phyloP scores from a whole-genome alignment of 2,329 filamentous ascomycete species.

The Coniella lustricola region DNA sequence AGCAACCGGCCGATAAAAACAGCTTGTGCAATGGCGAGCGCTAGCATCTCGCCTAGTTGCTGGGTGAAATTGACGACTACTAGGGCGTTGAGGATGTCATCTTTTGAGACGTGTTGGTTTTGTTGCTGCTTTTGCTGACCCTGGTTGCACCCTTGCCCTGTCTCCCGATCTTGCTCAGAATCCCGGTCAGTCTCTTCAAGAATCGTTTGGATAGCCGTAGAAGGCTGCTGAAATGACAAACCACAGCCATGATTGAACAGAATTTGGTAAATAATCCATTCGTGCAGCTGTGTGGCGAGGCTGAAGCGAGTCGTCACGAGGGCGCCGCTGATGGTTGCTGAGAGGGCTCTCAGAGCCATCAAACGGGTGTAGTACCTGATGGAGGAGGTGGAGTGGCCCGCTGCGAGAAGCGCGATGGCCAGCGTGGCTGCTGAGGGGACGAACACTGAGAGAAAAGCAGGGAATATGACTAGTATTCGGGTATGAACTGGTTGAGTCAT shows the following conservation, averaged over 20 bases:
- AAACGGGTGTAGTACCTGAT: constrained; percentile 35
- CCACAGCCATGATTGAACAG: constrained; percentile 24
- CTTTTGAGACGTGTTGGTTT: too few species aligned
- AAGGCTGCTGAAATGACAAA: background rate
- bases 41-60: background rate
- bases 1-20: background rate
- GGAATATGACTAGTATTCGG: too few species aligned
- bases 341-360: constrained; percentile 34
- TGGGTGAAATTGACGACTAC: background rate
- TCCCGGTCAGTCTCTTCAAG: too few species aligned
- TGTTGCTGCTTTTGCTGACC: too few species aligned
- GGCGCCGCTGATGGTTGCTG: constrained; percentile 24
- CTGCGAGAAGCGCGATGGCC: constrained; percentile 39
- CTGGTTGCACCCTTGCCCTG: too few species aligned
- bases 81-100: background rate
- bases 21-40: background rate
- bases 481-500: too few species aligned
- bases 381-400: constrained; percentile 34
- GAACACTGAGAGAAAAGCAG: constrained; percentile 30
- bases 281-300: constrained; percentile 33
- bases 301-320: constrained; percentile 44
- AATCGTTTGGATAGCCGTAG: background rate
- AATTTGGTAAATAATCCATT: constrained; percentile 51
- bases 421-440: constrained; percentile 44
- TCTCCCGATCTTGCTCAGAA: background rate